Conservation (phyloP, 306 rosid species). For the Aeschynomene evenia region DNA sequence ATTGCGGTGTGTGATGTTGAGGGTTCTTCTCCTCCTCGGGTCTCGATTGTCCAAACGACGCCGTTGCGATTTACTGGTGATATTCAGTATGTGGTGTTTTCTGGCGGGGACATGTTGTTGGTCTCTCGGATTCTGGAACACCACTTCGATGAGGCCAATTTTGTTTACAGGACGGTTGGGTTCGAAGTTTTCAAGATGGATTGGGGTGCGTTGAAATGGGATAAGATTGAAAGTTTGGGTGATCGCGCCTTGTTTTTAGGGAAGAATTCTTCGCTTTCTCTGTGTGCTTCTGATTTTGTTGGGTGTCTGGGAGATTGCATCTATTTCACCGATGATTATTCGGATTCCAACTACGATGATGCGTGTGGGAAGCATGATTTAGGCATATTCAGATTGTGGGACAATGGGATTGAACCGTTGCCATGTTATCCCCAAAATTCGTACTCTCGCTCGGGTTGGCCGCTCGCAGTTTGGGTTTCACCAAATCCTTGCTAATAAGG, state of each 20-base stretch:
- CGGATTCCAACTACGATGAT: constrained; percentile 49
- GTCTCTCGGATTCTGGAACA: constrained; percentile 45
- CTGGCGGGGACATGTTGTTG: constrained; percentile 48
- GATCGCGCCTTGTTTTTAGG: constrained; percentile 59
- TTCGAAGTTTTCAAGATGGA: constrained; percentile 57
- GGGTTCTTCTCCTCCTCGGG: constrained; percentile 13
- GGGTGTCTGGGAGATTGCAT: constrained; percentile 54
- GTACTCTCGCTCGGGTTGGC: constrained; percentile 34
- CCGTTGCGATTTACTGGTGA: constrained; percentile 35
- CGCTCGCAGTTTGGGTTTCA: constrained; percentile 65
- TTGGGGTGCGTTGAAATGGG: constrained; percentile 46
- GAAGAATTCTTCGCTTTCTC: constrained; percentile 53
- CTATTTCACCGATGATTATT: constrained; percentile 68
- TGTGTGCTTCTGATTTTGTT: constrained; percentile 49
- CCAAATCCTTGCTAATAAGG: constrained; percentile 55
- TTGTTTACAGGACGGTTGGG: constrained; percentile 48
- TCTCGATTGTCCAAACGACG: constrained; percentile 28
- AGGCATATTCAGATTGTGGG: constrained; percentile 54
- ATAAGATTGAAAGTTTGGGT: constrained; percentile 45
- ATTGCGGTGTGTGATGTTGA: constrained; percentile 52
- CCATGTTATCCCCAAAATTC: constrained; percentile 48
- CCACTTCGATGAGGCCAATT: constrained; percentile 13
- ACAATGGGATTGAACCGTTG: constrained; percentile 45
- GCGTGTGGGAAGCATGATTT: constrained; percentile 53
- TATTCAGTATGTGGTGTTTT: constrained; percentile 53